phyloP scores from a whole-genome alignment of 306 rosid species.

The Quercus agrifolia region DNA sequence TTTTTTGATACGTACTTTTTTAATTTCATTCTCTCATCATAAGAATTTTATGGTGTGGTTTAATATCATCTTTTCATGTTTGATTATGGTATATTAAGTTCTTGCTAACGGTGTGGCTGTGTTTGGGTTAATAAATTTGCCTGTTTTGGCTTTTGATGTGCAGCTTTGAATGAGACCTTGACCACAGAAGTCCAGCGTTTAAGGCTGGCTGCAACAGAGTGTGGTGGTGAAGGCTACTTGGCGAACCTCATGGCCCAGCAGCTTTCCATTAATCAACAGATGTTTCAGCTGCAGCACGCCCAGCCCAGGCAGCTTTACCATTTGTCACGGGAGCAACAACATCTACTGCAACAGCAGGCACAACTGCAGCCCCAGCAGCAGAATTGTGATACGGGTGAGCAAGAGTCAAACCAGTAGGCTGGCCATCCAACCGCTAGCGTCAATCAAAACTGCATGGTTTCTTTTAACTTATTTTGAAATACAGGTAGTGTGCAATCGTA shows the following conservation, averaged over 20 bases:
- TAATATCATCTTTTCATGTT: background rate
- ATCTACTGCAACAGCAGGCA: conserved; percentile 24
- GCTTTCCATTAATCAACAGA: conserved; percentile 53
- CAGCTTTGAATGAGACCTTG: conserved; percentile 83
- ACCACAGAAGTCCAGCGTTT: conserved; percentile 68
- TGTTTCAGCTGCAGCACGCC: conserved; percentile 46
- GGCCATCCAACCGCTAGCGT: conserved; percentile 11
- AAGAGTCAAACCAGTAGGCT: conserved; percentile 7
- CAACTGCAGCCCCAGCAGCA: conserved; percentile 34
- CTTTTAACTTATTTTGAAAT: conserved; percentile 12
- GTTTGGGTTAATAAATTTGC: background rate
- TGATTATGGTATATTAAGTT: background rate
- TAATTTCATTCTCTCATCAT: background rate
- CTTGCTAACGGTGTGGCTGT: background rate
- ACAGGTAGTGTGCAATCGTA: conserved; percentile 13
- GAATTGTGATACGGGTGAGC: conserved; percentile 36
- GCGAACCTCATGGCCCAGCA: conserved; percentile 55
- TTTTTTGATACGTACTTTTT: background rate
- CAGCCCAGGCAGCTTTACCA: conserved; percentile 43
- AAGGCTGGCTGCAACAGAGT: conserved; percentile 49
- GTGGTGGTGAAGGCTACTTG: conserved; percentile 51
- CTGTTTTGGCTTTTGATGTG: conserved; percentile 10
- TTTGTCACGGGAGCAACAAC: conserved; percentile 30
- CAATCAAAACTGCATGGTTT: conserved; percentile 12
- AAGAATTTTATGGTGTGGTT: background rate